Base-by-base conservation (phyloP, 768 basidiomycete species). In the Lactarius evosmus region DNA sequence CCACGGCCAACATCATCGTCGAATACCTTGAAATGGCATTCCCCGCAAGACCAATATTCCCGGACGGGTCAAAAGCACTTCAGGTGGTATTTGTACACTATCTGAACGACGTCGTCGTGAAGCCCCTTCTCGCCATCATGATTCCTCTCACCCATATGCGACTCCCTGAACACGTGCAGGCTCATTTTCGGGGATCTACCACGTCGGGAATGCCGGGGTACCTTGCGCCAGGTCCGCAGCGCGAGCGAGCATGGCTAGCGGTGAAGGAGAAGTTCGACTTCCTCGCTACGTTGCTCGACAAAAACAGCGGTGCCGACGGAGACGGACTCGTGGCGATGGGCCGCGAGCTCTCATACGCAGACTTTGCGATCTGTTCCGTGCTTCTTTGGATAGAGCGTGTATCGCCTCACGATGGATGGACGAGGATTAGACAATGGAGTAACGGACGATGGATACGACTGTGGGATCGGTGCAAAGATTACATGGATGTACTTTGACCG, bases 341-440 rank as follows among this genome's bases (percentile, higher is more conserved):
- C 4, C 76, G 79, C 38, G 84, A 87, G 22, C 78, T 89, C 56
- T 83, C 82, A 11, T 89, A 89, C 67, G 87, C 86, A 2, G 89
- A 91, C 68, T 90, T 91, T 70, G 84, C 86, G 5, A 74, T 91
- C 25, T 88, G 87, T 67, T 83, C 89, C 0, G 80, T 88, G 19
- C 74, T 91, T 46, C 81, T 90, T 52, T 91, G 87, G 88, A 85
- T 90, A 46, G 84, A 89, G 71, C 78, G 82, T 54, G 83, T 90
- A 70, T 82, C 87, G 4, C 80, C 86, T n/a, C 84, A 86, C 61
- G 87, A 90, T 66, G 87, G 85, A 16, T 91, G 89, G 89, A 76
- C 79, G 27, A 75, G 84, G 58, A 79, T 91, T n/a, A 75, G 83
- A 56, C 79, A 81, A 30, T 91, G 88, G 88, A 85, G 88, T 69